Evolutionary conservation across 352 stramenopile genomes (phyloP).

Genomic region (Globisporangium spinosum): DNA sequence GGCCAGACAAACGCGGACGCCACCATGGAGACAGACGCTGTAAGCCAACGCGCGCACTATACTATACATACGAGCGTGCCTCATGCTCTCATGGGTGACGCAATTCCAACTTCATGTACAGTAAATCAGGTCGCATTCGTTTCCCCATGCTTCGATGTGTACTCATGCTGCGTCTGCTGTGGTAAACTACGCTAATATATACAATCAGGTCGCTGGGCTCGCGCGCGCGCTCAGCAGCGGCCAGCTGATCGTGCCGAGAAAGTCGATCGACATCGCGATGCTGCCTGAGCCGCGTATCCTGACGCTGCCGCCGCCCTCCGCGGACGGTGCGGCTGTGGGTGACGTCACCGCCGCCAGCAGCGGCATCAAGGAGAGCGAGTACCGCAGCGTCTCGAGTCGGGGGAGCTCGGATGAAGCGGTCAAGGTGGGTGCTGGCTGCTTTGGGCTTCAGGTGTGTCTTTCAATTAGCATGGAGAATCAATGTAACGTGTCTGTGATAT

Average conservation of each 20-base stretch:
- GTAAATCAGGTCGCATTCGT: background rate
- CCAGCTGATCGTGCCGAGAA: conserved; percentile 7
- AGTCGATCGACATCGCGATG: conserved; percentile 21
- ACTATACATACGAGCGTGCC: background rate
- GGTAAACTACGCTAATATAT: background rate
- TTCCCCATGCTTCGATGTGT: background rate
- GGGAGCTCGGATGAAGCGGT: background rate
- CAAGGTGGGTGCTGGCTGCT: background rate
- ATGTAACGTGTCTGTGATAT: background rate
- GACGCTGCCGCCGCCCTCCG: background rate
- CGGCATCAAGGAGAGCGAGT: background rate
- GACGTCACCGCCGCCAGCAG: background rate
- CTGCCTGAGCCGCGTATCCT: conserved; percentile 8
- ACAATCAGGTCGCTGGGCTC: background rate
- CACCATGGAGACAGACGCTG: conserved; percentile 3
- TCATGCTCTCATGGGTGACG: background rate
- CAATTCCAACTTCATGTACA: background rate
- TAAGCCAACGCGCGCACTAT: background rate
- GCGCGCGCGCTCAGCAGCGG: background rate
- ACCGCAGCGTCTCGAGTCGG: background rate
- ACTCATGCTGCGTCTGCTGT: background rate
- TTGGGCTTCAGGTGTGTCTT: background rate
- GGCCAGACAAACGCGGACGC: background rate
- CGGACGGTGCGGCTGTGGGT: background rate
- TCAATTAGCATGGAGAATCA: background rate